These are phyloP conservation scores for Shiraia sp. DNA, from an alignment of 2,329 filamentous ascomycete genomes.

Conservation along the genomic window DNA sequence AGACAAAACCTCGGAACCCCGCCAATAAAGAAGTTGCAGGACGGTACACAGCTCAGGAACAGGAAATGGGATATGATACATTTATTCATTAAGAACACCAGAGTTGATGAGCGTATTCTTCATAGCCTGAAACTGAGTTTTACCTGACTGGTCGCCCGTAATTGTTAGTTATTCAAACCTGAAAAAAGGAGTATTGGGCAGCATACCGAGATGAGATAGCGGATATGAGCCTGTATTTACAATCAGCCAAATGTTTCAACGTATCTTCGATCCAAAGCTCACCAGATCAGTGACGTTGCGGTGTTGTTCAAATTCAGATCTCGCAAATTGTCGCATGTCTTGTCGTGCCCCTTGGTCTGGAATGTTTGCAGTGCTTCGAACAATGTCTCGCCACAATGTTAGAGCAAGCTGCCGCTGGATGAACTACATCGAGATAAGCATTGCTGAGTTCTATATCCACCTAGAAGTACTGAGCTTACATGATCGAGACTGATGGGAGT, in stretches of 20 bases:
- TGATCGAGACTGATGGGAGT: conserved; percentile 39
- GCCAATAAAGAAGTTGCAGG: conserved; percentile 9
- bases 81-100: conserved; percentile 31
- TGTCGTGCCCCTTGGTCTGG: conserved; percentile 30
- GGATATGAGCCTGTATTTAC: conserved; percentile 48
- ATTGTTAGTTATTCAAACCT: conserved; percentile 2
- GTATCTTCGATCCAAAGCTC: conserved; percentile 13
- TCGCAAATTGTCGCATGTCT: conserved; percentile 54
- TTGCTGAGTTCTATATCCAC: not conserved
- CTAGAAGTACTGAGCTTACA: conserved; percentile 13
- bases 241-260: conserved; percentile 6
- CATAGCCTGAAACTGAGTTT: conserved; percentile 57
- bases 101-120: conserved; percentile 43
- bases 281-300: conserved; percentile 52
- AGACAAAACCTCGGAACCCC: conserved; percentile 15
- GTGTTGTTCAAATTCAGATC: conserved; percentile 54
- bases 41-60: conserved; percentile 1
- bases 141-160: conserved; percentile 44
- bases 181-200: not conserved
- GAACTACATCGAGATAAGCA: conserved; percentile 46
- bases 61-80: conserved; percentile 4
- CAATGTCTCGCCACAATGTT: conserved; percentile 53
- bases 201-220: conserved; percentile 53
- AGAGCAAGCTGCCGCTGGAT: conserved; percentile 54
- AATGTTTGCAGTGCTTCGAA: conserved; percentile 46